Evolutionary conservation across 1,284 basidiomycete species (phyloP).

Genomic region (Schizophyllum amplum): DNA sequence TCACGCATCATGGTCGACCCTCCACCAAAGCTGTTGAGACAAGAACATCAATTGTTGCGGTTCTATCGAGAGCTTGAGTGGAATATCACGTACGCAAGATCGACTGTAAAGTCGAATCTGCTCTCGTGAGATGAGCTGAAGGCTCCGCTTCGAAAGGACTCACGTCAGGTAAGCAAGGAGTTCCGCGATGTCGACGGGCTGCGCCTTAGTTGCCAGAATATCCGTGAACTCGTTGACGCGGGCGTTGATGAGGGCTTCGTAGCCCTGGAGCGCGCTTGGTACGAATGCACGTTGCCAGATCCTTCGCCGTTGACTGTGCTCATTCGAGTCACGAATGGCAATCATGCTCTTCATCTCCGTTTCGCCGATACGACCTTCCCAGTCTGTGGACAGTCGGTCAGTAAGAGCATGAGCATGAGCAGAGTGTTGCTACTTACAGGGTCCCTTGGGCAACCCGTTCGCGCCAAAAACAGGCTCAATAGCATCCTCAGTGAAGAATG

Average conservation of each 20-base stretch:
- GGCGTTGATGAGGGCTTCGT: constrained; percentile 24
- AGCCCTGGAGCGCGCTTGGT: constrained; percentile 27
- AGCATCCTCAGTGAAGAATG: constrained; percentile 21
- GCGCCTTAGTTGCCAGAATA: constrained; percentile 16
- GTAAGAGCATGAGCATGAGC: neutral
- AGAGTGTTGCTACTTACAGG: constrained; percentile 16
- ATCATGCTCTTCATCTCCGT: constrained; percentile 19
- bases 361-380: constrained; percentile 16
- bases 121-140: too few relatives aligned
- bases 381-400: constrained; percentile 12
- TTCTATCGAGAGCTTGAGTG: neutral
- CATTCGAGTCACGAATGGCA: constrained; percentile 21
- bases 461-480: constrained; percentile 21
- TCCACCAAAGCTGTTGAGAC: constrained; percentile 19
- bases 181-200: constrained; percentile 22
- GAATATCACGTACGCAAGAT: constrained; percentile 21
- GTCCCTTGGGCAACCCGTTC: constrained; percentile 25
- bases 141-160: too few relatives aligned
- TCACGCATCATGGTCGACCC: constrained; percentile 19
- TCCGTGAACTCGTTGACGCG: constrained; percentile 27
- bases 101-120: constrained; percentile 31
- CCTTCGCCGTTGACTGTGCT: constrained; percentile 29
- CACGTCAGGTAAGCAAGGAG: constrained; percentile 29
- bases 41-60: neutral
- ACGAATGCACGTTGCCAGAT: constrained; percentile 35